Conservation (phyloP, 192 early-diverging fungal species). For the Coemansia sp. region DNA sequence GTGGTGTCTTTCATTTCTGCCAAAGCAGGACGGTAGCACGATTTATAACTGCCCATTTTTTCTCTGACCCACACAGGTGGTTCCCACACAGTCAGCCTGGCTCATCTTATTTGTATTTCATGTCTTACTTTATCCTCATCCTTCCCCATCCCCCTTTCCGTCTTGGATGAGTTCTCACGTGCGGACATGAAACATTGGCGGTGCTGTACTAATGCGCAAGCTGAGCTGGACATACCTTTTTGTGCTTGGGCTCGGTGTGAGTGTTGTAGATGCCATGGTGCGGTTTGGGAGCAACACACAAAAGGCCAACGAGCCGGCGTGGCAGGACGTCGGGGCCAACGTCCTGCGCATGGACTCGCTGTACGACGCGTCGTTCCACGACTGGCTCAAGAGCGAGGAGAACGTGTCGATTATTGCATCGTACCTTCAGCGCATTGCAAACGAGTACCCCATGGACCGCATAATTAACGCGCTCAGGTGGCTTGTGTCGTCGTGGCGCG, state of each 20-base stretch:
- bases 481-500: slow-evolving; percentile 68
- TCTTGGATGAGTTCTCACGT: slow-evolving; percentile 20
- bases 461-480: slow-evolving; percentile 73
- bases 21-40: no score
- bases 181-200: slow-evolving; percentile 22
- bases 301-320: slow-evolving; percentile 49
- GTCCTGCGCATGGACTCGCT: slow-evolving; percentile 71
- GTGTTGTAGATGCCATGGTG: slow-evolving; percentile 46
- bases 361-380: slow-evolving; percentile 71
- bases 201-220: no score
- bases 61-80: slow-evolving; percentile 2
- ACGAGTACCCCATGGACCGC: slow-evolving; percentile 67
- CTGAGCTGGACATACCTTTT: not conserved
- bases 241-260: not conserved
- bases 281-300: slow-evolving; percentile 53
- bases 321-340: slow-evolving; percentile 70
- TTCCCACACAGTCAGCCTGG: not conserved
- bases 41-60: slow-evolving; percentile 1
- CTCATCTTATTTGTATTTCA: not conserved
- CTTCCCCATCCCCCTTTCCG: not conserved
- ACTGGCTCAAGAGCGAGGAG: slow-evolving; percentile 71
- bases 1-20: not conserved
- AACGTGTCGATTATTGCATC: slow-evolving; percentile 67
- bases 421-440: slow-evolving; percentile 69
- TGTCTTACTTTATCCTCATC: slow-evolving; percentile 2